phyloP scores from a whole-genome alignment of 352 stramenopile genomes.

The Thalassiosira livingstoniorum region DNA sequence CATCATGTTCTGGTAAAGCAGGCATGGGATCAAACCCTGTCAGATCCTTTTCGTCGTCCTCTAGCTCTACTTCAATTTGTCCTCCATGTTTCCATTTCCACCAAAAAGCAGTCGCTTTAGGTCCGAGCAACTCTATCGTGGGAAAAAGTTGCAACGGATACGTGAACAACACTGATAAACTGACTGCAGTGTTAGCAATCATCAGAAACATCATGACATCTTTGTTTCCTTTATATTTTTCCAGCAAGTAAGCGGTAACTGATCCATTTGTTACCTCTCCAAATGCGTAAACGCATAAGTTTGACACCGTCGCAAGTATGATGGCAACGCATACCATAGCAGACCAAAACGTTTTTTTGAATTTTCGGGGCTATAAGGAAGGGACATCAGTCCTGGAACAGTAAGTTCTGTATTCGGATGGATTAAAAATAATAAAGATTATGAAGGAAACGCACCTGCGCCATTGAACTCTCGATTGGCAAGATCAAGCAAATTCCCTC shows the following conservation, averaged over 20 bases:
- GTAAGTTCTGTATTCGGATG: too few species aligned
- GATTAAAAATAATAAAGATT: too few species aligned
- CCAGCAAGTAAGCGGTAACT: constrained; percentile 74
- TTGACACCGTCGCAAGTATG: constrained; percentile 57
- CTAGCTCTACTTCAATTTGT: not conserved
- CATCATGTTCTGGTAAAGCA: constrained; percentile 59
- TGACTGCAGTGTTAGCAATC: constrained; percentile 69
- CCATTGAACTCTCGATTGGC: constrained; percentile 75
- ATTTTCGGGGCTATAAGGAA: constrained; percentile 60
- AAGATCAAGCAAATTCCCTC: constrained; percentile 81
- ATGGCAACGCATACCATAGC: constrained; percentile 59
- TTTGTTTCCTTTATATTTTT: constrained; percentile 50
- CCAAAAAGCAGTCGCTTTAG: constrained; percentile 25
- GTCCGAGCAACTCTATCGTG: constrained; percentile 63
- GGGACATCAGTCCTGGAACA: too few species aligned
- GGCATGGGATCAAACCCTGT: constrained; percentile 64
- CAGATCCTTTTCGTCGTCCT: constrained; percentile 42
- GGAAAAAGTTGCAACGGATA: constrained; percentile 79
- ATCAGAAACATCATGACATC: constrained; percentile 47
- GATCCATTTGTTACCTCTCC: constrained; percentile 67
- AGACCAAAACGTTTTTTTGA: constrained; percentile 59
- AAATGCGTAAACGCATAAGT: constrained; percentile 67
- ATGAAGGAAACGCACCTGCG: too few species aligned
- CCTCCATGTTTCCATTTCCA: constrained; percentile 30
- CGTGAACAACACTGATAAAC: constrained; percentile 70